Evolutionary conservation across 345 rosid species (phyloP), one percentile per base, ranked within the genome.

Genomic region (Gossypium anomalum): DNA sequence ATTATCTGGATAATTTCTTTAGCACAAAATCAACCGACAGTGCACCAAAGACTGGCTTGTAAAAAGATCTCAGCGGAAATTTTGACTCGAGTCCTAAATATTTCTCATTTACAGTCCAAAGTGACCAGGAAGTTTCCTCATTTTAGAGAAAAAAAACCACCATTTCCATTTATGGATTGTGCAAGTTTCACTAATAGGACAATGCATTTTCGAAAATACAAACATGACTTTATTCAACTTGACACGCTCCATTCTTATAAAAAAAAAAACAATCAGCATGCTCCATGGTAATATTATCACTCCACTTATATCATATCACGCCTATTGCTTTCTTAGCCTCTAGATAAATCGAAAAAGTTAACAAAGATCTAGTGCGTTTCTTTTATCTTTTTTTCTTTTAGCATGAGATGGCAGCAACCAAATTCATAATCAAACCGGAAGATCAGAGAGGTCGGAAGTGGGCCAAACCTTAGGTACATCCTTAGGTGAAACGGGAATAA

Each of bases 391-490:
- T n/a, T n/a, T 55, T 56, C 68, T 49, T 51, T 49, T 56, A 17
- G 15, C 75, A 8, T 7, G 56, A 34, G 29, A 38, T 51, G 15
- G 17, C 48, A 19, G 19, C 44, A 79, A 76, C 22, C 70, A 69
- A 52, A 67, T 51, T 67, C 15, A 41, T 29, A 23, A 9, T 6
- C 25, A 10, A 22, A 52, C 11, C 2, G 1, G 60, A 59, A 34
- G 70, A 70, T 60, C n/a, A n/a, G 66, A 76, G 67, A 60, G 57
- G 48, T 60, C 45, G 16, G 3, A 41, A 70, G 19, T 15, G 71
- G 15, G 51, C 59, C 77, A 72, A 19, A 87, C 97, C 87, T 86
- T 67, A 0, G 86, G 87, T 1, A 58, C 63, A 58, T 58, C 63
- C 63, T 58, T 38, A 12, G 63, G 63, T 23, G 63, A 58, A 22